Evolutionary conservation across 2,329 filamentous ascomycete species (phyloP).

Genomic region (Eutypa lata): DNA sequence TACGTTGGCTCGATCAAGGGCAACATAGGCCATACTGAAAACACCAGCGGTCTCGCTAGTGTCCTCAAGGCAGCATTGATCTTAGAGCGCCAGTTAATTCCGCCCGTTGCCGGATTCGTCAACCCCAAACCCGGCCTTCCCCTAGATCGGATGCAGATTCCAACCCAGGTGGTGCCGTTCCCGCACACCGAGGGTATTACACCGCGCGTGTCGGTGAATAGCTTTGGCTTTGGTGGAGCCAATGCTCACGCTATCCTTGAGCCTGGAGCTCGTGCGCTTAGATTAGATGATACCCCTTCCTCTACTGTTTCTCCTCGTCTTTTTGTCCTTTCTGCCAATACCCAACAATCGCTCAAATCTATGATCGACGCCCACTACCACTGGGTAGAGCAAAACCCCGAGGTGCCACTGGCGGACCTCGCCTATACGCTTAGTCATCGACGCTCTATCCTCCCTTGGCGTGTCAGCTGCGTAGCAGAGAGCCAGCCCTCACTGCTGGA

Average conservation of each 20-base stretch:
- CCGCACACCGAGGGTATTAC: background rate
- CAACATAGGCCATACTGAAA: slow-evolving; percentile 17
- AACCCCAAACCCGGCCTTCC: slow-evolving; percentile 14
- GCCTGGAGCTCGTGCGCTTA: background rate
- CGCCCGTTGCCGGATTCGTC: slow-evolving; percentile 5
- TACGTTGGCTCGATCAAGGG: slow-evolving; percentile 18
- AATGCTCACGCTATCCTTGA: slow-evolving; percentile 22
- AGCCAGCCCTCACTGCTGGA: background rate
- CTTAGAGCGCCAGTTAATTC: slow-evolving; percentile 10
- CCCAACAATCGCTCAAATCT: slow-evolving; percentile 2
- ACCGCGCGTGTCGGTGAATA: slow-evolving; percentile 8
- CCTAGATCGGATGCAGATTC: slow-evolving; percentile 8
- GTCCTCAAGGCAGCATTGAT: slow-evolving; percentile 15
- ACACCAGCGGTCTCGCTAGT: slow-evolving; percentile 15
- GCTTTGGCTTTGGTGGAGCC: slow-evolving; percentile 15
- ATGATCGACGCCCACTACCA: slow-evolving; percentile 2
- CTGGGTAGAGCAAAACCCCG: slow-evolving; percentile 3
- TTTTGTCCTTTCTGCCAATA: slow-evolving; percentile 9
- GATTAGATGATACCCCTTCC: background rate
- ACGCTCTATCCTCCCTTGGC: slow-evolving; percentile 8
- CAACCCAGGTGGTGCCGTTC: background rate
- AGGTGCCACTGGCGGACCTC: slow-evolving; percentile 4
- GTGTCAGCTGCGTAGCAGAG: slow-evolving; percentile 9
- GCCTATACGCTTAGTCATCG: slow-evolving; percentile 14
- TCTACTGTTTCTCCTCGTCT: background rate